These are phyloP conservation scores for Primulina eburnea DNA, from an alignment of 257 asterid genomes.

Conservation along the genomic window DNA sequence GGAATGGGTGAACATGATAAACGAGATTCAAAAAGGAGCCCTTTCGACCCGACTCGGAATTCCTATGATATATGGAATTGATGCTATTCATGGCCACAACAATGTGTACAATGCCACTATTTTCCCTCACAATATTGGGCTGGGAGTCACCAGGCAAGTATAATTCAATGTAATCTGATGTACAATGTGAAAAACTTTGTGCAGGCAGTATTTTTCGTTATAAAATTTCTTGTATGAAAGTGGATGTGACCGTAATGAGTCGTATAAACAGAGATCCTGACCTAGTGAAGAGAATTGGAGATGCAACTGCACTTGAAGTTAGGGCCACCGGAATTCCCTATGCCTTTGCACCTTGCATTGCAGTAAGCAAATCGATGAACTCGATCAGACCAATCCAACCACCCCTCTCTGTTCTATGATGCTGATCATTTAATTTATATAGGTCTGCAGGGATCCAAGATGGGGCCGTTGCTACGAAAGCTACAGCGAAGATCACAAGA, in stretches of 20 bases:
- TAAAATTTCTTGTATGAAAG: too few relatives aligned
- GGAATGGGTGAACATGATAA: conserved; percentile 39
- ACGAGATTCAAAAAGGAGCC: conserved; percentile 38
- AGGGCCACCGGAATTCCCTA: conserved; percentile 41
- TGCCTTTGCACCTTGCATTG: conserved; percentile 41
- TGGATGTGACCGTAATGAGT: neutral
- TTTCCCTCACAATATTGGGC: conserved; percentile 45
- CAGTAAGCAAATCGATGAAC: conserved; percentile 17
- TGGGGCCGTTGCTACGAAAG: conserved; percentile 50
- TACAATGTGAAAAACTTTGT: too few relatives aligned
- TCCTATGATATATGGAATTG: conserved; percentile 41
- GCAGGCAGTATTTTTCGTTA: too few relatives aligned
- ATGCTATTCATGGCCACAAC: conserved; percentile 42
- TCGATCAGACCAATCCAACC: neutral
- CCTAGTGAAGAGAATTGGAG: conserved; percentile 40
- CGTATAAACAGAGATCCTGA: conserved; percentile 31
- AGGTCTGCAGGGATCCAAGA: conserved; percentile 60
- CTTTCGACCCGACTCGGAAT: conserved; percentile 44
- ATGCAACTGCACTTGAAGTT: conserved; percentile 42
- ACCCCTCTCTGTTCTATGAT: too few relatives aligned
- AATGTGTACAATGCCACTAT: conserved; percentile 32
- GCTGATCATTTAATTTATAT: neutral
- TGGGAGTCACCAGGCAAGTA: conserved; percentile 49
- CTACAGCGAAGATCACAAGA: neutral
- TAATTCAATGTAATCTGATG: neutral